Conservation (phyloP, 176 grass and related monocot genomes). For the Carex cristatella region DNA sequence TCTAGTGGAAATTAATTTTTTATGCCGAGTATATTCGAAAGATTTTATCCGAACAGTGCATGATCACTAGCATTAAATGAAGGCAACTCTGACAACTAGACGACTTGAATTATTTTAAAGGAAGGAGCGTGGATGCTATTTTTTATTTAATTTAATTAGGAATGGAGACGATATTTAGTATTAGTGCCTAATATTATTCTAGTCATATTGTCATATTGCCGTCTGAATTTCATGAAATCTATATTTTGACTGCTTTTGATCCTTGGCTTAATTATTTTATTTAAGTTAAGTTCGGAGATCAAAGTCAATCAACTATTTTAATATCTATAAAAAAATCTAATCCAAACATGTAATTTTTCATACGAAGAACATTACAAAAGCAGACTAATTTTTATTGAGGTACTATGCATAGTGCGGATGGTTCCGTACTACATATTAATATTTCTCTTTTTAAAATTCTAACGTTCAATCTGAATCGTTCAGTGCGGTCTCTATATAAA, state of each 20-base stretch:
- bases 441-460: too few species aligned
- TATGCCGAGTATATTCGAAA: background rate
- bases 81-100: background rate
- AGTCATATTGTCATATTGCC: background rate
- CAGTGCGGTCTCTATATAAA: too few species aligned
- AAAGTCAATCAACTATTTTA: too few species aligned
- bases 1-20: background rate
- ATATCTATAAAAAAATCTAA: too few species aligned
- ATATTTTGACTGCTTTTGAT: background rate
- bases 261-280: background rate
- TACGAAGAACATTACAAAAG: too few species aligned
- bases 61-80: background rate
- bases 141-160: background rate
- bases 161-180: background rate
- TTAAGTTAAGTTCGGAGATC: too few species aligned
- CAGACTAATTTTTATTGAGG: too few species aligned
- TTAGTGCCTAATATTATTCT: background rate
- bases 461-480: too few species aligned
- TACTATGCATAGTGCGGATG: too few species aligned
- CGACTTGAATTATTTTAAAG: background rate
- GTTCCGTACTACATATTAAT: too few species aligned
- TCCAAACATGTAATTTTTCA: too few species aligned
- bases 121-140: background rate
- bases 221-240: background rate
- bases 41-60: background rate